phyloP scores from a whole-genome alignment of 2,329 filamentous ascomycete species.

The Periglandula ipomoeae region DNA sequence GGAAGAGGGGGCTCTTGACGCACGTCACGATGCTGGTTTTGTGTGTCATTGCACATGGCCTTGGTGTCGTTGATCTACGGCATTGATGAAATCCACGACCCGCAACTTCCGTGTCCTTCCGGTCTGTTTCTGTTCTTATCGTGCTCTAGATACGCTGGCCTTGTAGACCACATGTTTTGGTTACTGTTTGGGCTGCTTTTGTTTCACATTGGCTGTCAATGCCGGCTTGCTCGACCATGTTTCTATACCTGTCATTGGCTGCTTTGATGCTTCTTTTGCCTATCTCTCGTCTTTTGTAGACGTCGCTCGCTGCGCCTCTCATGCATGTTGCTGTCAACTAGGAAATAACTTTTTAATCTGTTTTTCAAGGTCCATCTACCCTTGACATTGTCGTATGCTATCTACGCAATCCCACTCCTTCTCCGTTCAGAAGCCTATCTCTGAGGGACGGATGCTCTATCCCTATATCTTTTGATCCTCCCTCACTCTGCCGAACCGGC shows the following conservation, averaged over 20 bases:
- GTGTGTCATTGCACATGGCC: slow-evolving; percentile 4
- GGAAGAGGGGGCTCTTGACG: neutral
- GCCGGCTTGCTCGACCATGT: too few species aligned
- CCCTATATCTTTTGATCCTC: neutral
- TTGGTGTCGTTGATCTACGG: neutral
- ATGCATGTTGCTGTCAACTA: neutral
- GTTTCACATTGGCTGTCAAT: neutral
- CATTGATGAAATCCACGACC: too few species aligned
- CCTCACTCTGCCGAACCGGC: neutral
- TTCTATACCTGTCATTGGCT: neutral
- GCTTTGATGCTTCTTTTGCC: neutral
- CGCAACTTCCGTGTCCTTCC: neutral
- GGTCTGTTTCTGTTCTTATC: neutral
- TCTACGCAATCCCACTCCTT: slow-evolving; percentile 1
- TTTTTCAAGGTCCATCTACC: neutral
- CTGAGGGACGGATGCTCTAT: neutral
- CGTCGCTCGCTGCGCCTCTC: neutral
- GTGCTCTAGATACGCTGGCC: neutral
- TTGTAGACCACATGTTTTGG: neutral
- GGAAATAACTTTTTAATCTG: neutral
- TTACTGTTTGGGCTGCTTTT: neutral
- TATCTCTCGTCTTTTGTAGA: neutral
- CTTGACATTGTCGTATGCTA: neutral
- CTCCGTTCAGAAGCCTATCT: neutral
- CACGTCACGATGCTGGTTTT: slow-evolving; percentile 6